These are phyloP conservation scores for Plectosphaerella plurivora DNA, from an alignment of 2,329 filamentous ascomycete genomes.

Conservation along the genomic window DNA sequence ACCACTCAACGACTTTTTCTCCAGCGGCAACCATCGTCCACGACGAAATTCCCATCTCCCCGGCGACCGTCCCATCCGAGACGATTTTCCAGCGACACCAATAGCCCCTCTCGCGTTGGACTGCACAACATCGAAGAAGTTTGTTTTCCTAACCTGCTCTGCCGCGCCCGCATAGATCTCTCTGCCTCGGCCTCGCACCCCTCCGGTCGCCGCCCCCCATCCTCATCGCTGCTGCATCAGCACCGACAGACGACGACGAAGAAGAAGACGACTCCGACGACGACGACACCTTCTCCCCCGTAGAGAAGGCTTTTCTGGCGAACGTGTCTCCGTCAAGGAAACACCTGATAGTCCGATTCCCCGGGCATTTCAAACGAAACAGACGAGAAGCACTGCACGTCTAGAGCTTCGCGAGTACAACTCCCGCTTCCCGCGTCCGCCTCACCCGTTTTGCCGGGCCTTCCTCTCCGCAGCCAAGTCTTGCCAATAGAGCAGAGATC, in stretches of 20 bases:
- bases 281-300: background rate
- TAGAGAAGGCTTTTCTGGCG: background rate
- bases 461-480: constrained; percentile 3
- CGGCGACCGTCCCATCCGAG: background rate
- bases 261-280: background rate
- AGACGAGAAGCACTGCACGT: background rate
- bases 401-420: background rate
- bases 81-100: background rate
- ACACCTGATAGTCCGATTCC: background rate
- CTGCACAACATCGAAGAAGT: background rate
- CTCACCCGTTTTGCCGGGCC: constrained; percentile 2
- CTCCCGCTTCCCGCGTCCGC: background rate
- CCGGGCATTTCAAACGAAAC: no score
- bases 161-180: background rate
- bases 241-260: no score
- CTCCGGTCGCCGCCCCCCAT: background rate
- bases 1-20: background rate
- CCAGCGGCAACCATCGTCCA: background rate
- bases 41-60: background rate
- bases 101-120: background rate
- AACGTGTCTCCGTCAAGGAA: background rate
- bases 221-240: background rate
- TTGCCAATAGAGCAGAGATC: constrained; percentile 12
- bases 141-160: background rate
- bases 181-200: background rate